These are phyloP conservation scores for Scheffersomyces spartinae DNA, from an alignment of 805 yeast species.

Conservation along the genomic window DNA sequence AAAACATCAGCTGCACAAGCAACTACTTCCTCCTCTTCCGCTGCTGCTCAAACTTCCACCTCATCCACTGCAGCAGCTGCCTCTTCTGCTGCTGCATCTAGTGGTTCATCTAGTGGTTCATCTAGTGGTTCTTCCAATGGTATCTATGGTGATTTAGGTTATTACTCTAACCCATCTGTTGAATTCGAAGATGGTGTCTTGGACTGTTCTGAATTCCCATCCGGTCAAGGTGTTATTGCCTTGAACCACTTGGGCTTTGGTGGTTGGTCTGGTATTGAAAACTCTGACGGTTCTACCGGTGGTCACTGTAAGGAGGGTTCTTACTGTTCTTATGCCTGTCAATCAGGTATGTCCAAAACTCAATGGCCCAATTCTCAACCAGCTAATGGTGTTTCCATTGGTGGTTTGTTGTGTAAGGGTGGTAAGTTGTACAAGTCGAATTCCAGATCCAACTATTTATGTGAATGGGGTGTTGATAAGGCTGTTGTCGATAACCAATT, in stretches of 20 bases:
- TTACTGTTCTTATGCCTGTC: conserved; percentile 97
- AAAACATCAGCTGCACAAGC: conserved; percentile 8
- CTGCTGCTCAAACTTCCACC: conserved; percentile 8
- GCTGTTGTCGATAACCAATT: conserved; percentile 62
- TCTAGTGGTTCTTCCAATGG: conserved; percentile 23
- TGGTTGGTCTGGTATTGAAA: conserved; percentile 74
- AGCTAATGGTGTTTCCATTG: conserved; percentile 77
- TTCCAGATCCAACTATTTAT: conserved; percentile 52
- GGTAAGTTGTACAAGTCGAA: conserved; percentile 82
- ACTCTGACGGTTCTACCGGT: conserved; percentile 46
- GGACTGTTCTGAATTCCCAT: conserved; percentile 60
- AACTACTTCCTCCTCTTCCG: conserved; percentile 12
- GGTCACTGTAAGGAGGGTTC: conserved; percentile 75
- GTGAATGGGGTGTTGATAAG: conserved; percentile 75
- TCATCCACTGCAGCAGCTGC: conserved; percentile 19
- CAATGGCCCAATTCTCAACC: conserved; percentile 95
- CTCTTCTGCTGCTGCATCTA: conserved; percentile 10
- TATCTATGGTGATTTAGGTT: conserved; percentile 45
- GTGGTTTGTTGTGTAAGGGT: conserved; percentile 79
- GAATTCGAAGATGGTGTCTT: conserved; percentile 64
- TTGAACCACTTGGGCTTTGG: conserved; percentile 65
- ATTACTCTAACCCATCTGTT: conserved; percentile 44
- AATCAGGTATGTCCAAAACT: conserved; percentile 97
- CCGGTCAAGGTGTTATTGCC: conserved; percentile 75
- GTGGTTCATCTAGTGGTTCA: conserved; percentile 7